phyloP scores from a whole-genome alignment of 2,329 filamentous ascomycete species.

The Aureobasidium mangrovei region DNA sequence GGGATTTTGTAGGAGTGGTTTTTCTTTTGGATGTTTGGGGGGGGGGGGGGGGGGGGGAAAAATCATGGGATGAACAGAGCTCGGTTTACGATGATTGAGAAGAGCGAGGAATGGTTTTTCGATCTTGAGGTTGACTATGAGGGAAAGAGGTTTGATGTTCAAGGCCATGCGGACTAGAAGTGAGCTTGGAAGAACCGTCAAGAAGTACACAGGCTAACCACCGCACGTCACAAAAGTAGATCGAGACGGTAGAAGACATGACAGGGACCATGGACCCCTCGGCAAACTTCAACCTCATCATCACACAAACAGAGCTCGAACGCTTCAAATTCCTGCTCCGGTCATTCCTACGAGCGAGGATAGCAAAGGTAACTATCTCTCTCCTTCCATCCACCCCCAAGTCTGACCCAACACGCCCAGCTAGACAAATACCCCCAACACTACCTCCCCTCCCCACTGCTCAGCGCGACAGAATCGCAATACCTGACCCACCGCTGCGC shows the following conservation, averaged over 20 bases:
- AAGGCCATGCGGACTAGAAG: not conserved
- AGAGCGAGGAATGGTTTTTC: no score
- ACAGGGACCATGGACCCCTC: constrained; percentile 81
- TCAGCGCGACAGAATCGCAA: constrained; percentile 68
- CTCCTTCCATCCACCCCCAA: not conserved
- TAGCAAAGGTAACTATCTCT: constrained; percentile 59
- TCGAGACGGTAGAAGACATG: constrained; percentile 46
- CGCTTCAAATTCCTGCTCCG: constrained; percentile 86
- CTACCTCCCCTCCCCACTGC: constrained; percentile 45
- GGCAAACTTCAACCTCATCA: constrained; percentile 85
- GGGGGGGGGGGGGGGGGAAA: no score
- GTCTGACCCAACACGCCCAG: constrained; percentile 32
- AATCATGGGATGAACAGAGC: no score
- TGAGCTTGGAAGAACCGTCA: not conserved
- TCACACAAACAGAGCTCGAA: constrained; percentile 93
- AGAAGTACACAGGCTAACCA: not conserved
- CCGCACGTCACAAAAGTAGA: constrained; percentile 26
- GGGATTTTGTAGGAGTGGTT: not conserved
- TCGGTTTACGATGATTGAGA: no score
- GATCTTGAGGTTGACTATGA: no score
- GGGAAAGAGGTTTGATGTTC: not conserved
- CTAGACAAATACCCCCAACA: constrained; percentile 71
- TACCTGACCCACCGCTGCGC: constrained; percentile 82
- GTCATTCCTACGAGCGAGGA: constrained; percentile 71
- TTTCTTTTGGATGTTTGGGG: not conserved